Evolutionary conservation across 75 land plant species (phyloP).

Genomic region (Pinus albicaulis): DNA sequence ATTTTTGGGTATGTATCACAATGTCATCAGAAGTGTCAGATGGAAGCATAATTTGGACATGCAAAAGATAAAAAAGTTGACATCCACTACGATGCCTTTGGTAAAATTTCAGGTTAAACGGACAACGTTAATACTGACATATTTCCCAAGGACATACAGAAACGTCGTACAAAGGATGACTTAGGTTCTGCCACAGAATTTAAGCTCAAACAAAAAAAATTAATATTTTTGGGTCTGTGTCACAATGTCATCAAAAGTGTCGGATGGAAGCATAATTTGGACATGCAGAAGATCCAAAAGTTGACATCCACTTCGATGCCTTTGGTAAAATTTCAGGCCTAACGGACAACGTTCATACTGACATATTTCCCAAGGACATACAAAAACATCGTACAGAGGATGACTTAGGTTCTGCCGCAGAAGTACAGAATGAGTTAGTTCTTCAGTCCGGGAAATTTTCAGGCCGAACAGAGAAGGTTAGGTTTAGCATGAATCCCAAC

Average conservation of each 20-base stretch:
- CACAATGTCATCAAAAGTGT: neutral
- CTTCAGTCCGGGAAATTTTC: neutral
- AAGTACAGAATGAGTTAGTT: neutral
- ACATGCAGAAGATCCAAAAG: neutral
- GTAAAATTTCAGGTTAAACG: neutral
- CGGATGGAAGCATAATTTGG: neutral
- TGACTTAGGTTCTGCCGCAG: neutral
- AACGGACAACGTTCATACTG: neutral
- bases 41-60: neutral
- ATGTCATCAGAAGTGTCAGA: neutral
- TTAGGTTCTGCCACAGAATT: too few species aligned
- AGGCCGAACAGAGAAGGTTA: neutral
- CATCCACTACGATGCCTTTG: neutral
- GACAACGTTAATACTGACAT: neutral
- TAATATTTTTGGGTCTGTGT: neutral
- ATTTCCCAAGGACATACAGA: neutral
- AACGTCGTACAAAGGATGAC: too few species aligned
- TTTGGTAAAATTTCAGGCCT: neutral
- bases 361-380: neutral
- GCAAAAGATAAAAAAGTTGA: neutral
- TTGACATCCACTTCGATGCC: neutral
- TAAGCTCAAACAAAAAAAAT: neutral
- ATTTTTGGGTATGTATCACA: neutral
- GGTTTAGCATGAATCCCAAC: neutral
- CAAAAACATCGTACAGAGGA: neutral